Base-by-base conservation (phyloP, 345 rosid genomes). In the Sonneratia alba region DNA sequence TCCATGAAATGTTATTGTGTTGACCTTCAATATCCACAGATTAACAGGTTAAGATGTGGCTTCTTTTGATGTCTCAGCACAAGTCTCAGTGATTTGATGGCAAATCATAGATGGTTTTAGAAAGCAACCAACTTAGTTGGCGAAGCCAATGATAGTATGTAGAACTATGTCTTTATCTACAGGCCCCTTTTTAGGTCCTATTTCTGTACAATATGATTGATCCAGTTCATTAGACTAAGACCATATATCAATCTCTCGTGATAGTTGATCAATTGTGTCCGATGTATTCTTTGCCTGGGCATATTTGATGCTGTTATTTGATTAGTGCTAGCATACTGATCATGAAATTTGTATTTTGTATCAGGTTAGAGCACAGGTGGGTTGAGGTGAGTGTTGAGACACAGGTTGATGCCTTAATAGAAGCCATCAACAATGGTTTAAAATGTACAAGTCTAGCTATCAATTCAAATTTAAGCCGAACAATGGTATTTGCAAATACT, bases 401-500 rank as follows among this genome's bases (percentile, higher is more conserved):
- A 65, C 99, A 92, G 77, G 90, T 95, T 45, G 97, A 92, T 87
- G 89, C 87, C 56, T 89, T 95, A 38, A 81, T 95, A 73, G 82
- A 87, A 67, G 96, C 97, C 70, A 88, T 95, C 63, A 90, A 81
- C 18, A 81, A 85, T 68, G 80, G 79, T 75, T 70, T 63, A 71
- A 70, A 67, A 69, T 70, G 75, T 42, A 81, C 55, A 45, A 73
- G 47, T 36, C 66, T 64, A 66, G 81, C 57, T 66, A 38, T 66
- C 55, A 82, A 71, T 69, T 68, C 73, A 70, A 83, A 56, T 49
- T 64, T 73, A 75, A 81, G 78, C 71, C 85, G 97, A 76, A 95
- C 97, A 1, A 95, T 92, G 97, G 96, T 92, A 73, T 95, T 95
- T 82, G 93, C 93, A 69, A 95, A 95, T 72, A 92, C 97, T 14